Base-by-base conservation (phyloP, 352 stramenopile genomes). In the Pilasporangium apinafurcum region DNA sequence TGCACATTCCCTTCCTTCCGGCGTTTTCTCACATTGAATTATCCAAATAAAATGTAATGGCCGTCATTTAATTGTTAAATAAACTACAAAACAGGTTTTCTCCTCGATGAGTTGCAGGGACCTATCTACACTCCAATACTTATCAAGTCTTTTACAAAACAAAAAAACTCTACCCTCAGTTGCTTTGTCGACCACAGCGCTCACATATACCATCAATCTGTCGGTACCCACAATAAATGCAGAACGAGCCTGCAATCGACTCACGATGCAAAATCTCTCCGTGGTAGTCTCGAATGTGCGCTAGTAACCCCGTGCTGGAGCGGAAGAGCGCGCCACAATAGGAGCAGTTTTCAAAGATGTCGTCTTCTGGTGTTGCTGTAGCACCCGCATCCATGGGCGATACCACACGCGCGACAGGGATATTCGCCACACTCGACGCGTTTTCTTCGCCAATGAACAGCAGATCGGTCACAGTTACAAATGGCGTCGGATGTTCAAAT, bases 361-460 rank as follows among this genome's bases (percentile, higher is more conserved):
- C 60, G 13, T 69, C 58, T 5, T 77, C 59, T 6, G 38, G 31
- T n/a, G 20, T 17, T 14, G 22, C 8, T 5, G 5, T 8, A 44
- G 17, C 36, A 16, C 26, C 20, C 37, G 16, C 17, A 17, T 7
- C 34, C 18, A n/a, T 27, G 38, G 18, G 38, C 25, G 48, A 17
- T 29, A 56, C 40, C 18, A 56, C 28, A 4, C 40, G 48, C 28
- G 70, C 70, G 9, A 82, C 35, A 4, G 68, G 68, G 18, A 80
- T 58, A 28, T 62, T 36, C 8, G 41, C 48, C 1, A 76, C 54
- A 24, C 45, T 49, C 14, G 66, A 49, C 3, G 54, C 62, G 16
- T 77, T 56, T 16, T 80, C 66, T n/a, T 78, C 65, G 1, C 56
- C 55, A 31, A 83, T 65, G 24, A 81, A 83, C 12, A 72, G 49